These are phyloP conservation scores for Coemansia guatemalensis DNA, from an alignment of 192 early-diverging fungal species.

Conservation along the genomic window DNA sequence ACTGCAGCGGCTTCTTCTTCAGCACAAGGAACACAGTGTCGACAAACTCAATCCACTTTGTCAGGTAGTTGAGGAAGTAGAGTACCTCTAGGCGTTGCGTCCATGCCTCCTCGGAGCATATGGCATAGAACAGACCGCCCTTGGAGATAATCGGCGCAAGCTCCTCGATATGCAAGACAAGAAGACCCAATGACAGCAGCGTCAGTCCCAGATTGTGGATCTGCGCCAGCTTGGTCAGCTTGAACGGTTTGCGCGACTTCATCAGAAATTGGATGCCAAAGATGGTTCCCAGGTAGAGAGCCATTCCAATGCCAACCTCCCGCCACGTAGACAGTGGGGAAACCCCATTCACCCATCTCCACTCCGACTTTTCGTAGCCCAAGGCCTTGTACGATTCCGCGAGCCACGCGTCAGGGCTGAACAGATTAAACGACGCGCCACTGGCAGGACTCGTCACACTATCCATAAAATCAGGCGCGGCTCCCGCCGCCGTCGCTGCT, in stretches of 20 bases:
- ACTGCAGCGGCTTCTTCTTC: slow-evolving; percentile 84
- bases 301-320: slow-evolving; percentile 52
- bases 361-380: slow-evolving; percentile 52
- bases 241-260: slow-evolving; percentile 64
- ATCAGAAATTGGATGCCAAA: slow-evolving; percentile 76
- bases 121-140: slow-evolving; percentile 69
- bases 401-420: slow-evolving; percentile 48
- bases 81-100: slow-evolving; percentile 77
- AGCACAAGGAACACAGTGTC: slow-evolving; percentile 87
- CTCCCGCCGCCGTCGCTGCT: slow-evolving; percentile 12
- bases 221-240: slow-evolving; percentile 70
- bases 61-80: slow-evolving; percentile 91
- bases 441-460: background rate
- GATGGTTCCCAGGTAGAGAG: slow-evolving; percentile 69
- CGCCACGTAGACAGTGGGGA: slow-evolving; percentile 53
- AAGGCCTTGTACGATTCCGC: slow-evolving; percentile 30
- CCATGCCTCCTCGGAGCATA: slow-evolving; percentile 70
- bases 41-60: slow-evolving; percentile 87
- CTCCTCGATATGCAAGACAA: slow-evolving; percentile 75
- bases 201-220: slow-evolving; percentile 81
- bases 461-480: slow-evolving; percentile 1
- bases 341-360: slow-evolving; percentile 51
- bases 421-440: slow-evolving; percentile 26
- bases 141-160: slow-evolving; percentile 66
- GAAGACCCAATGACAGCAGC: slow-evolving; percentile 63